Conservation (phyloP, 2,329 filamentous ascomycete species). For the Verticillium zaregamsianum region DNA sequence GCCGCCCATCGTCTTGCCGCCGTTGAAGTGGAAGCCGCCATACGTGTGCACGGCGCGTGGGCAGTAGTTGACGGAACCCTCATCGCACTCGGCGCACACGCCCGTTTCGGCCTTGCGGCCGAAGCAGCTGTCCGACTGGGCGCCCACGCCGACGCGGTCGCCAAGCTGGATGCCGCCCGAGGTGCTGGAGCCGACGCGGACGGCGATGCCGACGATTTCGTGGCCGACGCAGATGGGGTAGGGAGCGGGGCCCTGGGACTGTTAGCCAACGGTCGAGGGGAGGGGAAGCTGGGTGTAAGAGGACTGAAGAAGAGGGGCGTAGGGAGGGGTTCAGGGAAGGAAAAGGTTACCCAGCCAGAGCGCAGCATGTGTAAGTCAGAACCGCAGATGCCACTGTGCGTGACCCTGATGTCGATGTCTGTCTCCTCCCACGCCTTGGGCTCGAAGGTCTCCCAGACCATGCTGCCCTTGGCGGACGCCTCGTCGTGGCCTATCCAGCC, state of each 20-base stretch:
- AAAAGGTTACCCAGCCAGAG: constrained; percentile 44
- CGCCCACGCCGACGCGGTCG: constrained; percentile 55
- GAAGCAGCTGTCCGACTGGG: constrained; percentile 52
- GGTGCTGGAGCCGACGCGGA: constrained; percentile 38
- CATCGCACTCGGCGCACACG: constrained; percentile 33
- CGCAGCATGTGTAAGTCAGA: constrained; percentile 56
- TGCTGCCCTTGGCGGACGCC: constrained; percentile 42
- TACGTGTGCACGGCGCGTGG: constrained; percentile 36
- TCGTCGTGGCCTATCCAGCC: constrained; percentile 43
- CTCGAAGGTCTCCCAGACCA: constrained; percentile 52
- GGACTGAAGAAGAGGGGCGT: background rate
- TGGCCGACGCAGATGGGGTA: constrained; percentile 15
- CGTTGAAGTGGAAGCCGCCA: constrained; percentile 35
- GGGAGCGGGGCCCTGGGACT: constrained; percentile 8
- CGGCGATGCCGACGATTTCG: constrained; percentile 43
- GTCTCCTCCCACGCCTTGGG: constrained; percentile 63
- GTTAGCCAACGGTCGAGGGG: background rate
- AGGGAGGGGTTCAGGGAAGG: background rate
- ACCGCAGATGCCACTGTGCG: constrained; percentile 64
- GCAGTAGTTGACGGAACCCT: constrained; percentile 37
- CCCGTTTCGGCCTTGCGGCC: constrained; percentile 9
- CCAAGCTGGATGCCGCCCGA: constrained; percentile 44
- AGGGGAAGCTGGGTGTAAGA: background rate
- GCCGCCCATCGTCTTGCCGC: constrained; percentile 27
- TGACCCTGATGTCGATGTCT: constrained; percentile 61